A percentile compares a stretch with the other conserved stretches of the same genome.
These are phyloP conservation scores for Pseudogymnoascus sp. DNA, from an alignment of 2,329 filamentous ascomycete species.

Conservation along the genomic window DNA sequence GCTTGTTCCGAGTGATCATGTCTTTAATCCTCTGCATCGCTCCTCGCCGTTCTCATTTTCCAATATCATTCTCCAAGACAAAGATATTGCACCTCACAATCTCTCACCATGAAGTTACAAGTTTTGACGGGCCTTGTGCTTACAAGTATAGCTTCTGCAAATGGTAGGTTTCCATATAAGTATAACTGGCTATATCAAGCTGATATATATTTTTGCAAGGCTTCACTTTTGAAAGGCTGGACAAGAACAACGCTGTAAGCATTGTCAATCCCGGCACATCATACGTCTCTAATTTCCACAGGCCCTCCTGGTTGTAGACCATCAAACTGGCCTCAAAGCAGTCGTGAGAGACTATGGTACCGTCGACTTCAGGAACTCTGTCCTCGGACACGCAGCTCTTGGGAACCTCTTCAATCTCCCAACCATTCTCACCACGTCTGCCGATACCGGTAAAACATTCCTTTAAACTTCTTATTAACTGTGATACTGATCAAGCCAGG, in stretches of 20 bases:
- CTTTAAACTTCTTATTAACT: background rate
- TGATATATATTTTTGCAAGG: background rate
- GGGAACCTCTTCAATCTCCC: conserved; percentile 62
- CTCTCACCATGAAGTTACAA: conserved; percentile 11
- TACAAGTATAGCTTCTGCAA: background rate
- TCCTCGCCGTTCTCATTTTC: background rate
- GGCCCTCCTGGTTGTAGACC: conserved; percentile 51
- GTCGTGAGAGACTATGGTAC: conserved; percentile 60
- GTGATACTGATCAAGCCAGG: conserved; percentile 33
- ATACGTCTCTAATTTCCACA: conserved; percentile 19
- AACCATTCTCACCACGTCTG: conserved; percentile 63
- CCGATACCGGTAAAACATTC: conserved; percentile 41
- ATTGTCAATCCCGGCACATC: background rate
- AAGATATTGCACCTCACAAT: background rate
- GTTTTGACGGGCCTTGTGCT: background rate
- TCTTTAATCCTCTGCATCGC: background rate
- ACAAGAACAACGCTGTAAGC: conserved; percentile 30
- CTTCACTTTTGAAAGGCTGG: conserved; percentile 30
- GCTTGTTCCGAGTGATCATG: background rate
- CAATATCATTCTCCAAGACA: background rate
- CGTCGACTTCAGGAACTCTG: conserved; percentile 57
- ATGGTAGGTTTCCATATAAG: background rate
- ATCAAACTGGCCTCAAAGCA: conserved; percentile 52
- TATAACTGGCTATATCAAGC: background rate
- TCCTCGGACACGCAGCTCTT: conserved; percentile 60